Conservation (phyloP, 495 filamentous ascomycete species). For the Penicillium roqueforti region DNA sequence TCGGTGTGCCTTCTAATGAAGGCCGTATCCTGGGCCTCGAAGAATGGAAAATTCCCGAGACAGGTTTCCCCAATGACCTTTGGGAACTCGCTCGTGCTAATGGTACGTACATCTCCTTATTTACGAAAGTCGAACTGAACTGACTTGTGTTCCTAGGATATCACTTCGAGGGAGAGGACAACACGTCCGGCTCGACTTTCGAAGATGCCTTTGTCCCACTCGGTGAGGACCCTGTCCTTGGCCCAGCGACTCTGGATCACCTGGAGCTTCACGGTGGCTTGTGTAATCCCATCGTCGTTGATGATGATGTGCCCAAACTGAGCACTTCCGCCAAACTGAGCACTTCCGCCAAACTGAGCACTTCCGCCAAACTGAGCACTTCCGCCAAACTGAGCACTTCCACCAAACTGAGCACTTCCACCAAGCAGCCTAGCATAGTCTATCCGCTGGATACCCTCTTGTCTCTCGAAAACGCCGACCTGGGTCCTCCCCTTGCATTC, state of each 20-base stretch:
- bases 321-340: not conserved
- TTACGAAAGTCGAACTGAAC: not conserved
- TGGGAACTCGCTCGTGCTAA: not conserved
- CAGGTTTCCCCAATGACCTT: not conserved
- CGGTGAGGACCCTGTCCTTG: not conserved
- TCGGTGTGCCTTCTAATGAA: not conserved
- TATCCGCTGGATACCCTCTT: not conserved
- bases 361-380: not conserved
- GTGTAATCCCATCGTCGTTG: not conserved
- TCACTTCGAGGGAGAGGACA: not conserved
- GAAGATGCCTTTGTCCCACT: not conserved
- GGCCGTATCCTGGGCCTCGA: not conserved
- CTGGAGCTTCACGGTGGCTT: not conserved
- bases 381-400: not conserved
- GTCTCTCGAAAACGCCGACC: not conserved
- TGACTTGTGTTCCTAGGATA: not conserved
- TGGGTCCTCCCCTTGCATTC: not conserved
- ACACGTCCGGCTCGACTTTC: not conserved
- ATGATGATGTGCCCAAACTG: not conserved
- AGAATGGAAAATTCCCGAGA: not conserved
- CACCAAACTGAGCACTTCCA: not conserved
- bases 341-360: not conserved
- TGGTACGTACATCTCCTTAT: not conserved
- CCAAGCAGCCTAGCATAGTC: not conserved
- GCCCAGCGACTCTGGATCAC: not conserved